These are phyloP conservation scores for Rutstroemia sp. DNA, from an alignment of 2,329 filamentous ascomycete species.

Conservation along the genomic window DNA sequence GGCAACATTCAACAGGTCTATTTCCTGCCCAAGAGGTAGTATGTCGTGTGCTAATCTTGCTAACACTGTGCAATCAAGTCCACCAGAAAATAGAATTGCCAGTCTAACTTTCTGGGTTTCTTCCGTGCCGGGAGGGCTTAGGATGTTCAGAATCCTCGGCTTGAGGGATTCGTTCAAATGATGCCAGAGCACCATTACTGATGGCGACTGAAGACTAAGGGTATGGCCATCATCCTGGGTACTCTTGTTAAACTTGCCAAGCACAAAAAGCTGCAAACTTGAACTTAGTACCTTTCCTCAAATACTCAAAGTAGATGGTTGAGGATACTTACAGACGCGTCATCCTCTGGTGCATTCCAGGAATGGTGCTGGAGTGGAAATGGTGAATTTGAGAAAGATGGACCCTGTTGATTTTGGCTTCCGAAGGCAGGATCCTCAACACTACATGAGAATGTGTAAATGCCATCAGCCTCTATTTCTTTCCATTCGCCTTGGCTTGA, in stretches of 20 bases:
- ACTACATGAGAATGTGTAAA: constrained; percentile 44
- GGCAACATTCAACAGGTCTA: constrained; percentile 91
- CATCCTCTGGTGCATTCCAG: constrained; percentile 9
- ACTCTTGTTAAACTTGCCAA: constrained; percentile 29
- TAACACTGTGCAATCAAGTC: constrained; percentile 84
- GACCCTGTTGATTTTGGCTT: not conserved
- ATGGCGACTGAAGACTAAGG: constrained; percentile 37
- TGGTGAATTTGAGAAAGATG: constrained; percentile 3
- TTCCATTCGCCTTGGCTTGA: constrained; percentile 48
- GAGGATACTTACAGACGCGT: not conserved
- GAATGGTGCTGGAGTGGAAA: constrained; percentile 10
- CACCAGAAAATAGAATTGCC: constrained; percentile 87
- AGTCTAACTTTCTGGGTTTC: constrained; percentile 42
- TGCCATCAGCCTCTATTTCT: constrained; percentile 79
- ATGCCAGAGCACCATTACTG: constrained; percentile 45
- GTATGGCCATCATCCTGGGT: constrained; percentile 30
- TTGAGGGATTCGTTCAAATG: constrained; percentile 55
- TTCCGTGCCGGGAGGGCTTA: constrained; percentile 41
- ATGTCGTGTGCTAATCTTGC: constrained; percentile 75
- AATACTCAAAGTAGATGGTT: not conserved
- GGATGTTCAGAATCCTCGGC: constrained; percentile 58
- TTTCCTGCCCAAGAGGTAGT: constrained; percentile 56
- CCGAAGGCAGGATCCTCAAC: not conserved
- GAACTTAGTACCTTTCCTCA: not conserved
- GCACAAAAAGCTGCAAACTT: constrained; percentile 7